Evolutionary conservation across 1,284 basidiomycete species (phyloP), one percentile per base, ranked within the genome.

Genomic region (Rhodotorula sp.): DNA sequence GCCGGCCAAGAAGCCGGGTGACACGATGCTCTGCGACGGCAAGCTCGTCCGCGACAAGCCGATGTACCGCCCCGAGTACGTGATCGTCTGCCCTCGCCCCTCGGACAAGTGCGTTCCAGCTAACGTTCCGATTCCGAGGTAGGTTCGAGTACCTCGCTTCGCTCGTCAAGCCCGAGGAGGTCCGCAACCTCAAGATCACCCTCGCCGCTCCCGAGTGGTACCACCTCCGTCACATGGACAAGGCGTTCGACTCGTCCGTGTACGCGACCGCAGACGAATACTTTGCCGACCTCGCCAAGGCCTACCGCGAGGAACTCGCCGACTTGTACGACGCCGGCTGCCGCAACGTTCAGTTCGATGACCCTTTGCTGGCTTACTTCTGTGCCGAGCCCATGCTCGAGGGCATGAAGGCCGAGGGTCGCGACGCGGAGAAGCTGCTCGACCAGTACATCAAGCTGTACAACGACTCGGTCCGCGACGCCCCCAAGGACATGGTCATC

Each of bases 141-240:
- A 81, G 83, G 71, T 82, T 81, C 60, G 65, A 75, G 52, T 82
- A 77, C 74, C 76, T 81, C 65, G 76, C 78, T 59, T 75, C 72
- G 47, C 65, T 80, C 16, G 78, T 82, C 6, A 77, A 80, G 5
- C 62, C 76, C 29, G 73, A 75, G 8, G 72, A 79, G 62, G 75
- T 78, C 54, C 72, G 76, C 68, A 72, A 86, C 77, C 85, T 91
- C 80, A 92, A 92, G 80, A 81, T 92, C 72, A 91, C 89, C 15
- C 86, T 91, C 81, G 89, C 87, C 75, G 86, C 88, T 1, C 90
- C 90, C 5, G 87, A 87, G 64, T 91, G 89, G 90, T 90, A 87
- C 81, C 89, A 90, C 79, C 85, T 90, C 64, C 86, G 79, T 23
- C 78, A 80, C 75, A 69, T 70, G 48, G 77, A 79, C 63, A 73